Percentiles rank a stretch among this genome's conserved stretches.
phyloP scores from a whole-genome alignment of 2,329 filamentous ascomycete genomes.

The Aphanoascus verrucosus region DNA sequence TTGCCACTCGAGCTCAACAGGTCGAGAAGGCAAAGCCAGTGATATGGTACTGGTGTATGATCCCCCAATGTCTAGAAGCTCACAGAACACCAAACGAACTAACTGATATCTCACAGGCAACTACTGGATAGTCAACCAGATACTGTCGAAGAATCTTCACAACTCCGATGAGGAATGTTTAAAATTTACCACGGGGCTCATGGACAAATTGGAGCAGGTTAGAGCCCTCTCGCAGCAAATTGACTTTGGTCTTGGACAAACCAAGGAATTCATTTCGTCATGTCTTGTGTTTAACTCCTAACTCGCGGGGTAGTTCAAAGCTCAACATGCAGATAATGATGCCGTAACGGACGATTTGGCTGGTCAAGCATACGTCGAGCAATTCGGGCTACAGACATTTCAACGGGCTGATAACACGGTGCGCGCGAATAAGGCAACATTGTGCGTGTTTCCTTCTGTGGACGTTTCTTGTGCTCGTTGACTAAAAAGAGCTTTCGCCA shows the following conservation, averaged over 20 bases:
- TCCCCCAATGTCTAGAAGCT: background rate
- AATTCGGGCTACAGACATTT: conserved; percentile 85
- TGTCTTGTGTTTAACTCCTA: background rate
- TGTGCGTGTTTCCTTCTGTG: conserved; percentile 37
- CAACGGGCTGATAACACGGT: conserved; percentile 72
- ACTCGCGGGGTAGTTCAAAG: conserved; percentile 48
- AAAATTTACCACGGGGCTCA: conserved; percentile 67
- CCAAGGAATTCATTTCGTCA: conserved; percentile 8
- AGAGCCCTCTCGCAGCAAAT: conserved; percentile 15
- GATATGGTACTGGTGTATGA: conserved; percentile 88
- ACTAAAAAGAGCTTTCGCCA: conserved; percentile 30
- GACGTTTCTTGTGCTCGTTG: background rate
- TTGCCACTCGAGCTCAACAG: conserved; percentile 72
- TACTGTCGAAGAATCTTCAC: conserved; percentile 71
- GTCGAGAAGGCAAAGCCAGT: conserved; percentile 76
- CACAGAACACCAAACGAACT: background rate
- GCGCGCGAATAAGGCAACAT: conserved; percentile 70
- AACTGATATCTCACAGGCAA: conserved; percentile 48
- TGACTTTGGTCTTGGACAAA: background rate
- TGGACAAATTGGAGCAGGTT: conserved; percentile 83
- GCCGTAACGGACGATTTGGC: conserved; percentile 75
- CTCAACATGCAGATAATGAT: conserved; percentile 63
- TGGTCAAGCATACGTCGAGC: conserved; percentile 84
- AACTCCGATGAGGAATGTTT: conserved; percentile 65
- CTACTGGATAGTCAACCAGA: conserved; percentile 87